Evolutionary conservation across 306 rosid genomes (phyloP).

Genomic region (Acmispon strigosus): DNA sequence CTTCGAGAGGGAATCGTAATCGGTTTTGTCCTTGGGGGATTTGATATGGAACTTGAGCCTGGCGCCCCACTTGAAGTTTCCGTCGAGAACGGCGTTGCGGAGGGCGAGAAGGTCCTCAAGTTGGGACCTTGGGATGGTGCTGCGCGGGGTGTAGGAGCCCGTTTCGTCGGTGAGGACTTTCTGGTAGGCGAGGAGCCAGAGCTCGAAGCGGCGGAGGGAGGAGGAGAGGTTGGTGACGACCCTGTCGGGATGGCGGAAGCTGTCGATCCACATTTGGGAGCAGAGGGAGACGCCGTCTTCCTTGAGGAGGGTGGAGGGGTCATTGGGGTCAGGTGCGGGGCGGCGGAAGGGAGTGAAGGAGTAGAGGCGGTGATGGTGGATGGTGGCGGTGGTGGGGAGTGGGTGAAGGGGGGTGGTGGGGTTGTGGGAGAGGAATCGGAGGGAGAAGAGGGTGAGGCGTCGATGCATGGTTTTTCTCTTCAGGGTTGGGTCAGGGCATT

Average conservation of each 20-base stretch:
- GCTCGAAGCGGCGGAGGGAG: conserved; percentile 66
- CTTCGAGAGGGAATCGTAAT: conserved; percentile 66
- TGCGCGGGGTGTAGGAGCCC: conserved; percentile 75
- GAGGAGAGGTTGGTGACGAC: conserved; percentile 52
- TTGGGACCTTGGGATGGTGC: conserved; percentile 42
- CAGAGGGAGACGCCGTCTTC: conserved; percentile 71
- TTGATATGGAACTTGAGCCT: conserved; percentile 62
- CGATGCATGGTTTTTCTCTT: conserved; percentile 44
- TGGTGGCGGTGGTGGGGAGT: background rate
- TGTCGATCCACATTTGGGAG: conserved; percentile 78
- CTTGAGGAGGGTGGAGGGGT: conserved; percentile 56
- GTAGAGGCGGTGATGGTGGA: conserved; percentile 7
- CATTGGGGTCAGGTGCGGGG: conserved; percentile 48
- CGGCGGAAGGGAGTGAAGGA: conserved; percentile 39
- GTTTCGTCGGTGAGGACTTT: conserved; percentile 75
- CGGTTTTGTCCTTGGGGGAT: conserved; percentile 67
- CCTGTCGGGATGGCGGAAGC: conserved; percentile 62
- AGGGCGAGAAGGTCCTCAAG: conserved; percentile 73
- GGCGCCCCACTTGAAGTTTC: conserved; percentile 80
- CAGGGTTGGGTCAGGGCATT: conserved; percentile 29
- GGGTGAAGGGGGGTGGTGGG: conserved; percentile 10
- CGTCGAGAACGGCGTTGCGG: conserved; percentile 78
- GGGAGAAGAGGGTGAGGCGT: conserved; percentile 42
- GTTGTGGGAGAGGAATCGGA: conserved; percentile 25
- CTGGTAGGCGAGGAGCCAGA: conserved; percentile 90